Conservation (phyloP, 2,329 filamentous ascomycete species). For the Aureobasidium zeae region DNA sequence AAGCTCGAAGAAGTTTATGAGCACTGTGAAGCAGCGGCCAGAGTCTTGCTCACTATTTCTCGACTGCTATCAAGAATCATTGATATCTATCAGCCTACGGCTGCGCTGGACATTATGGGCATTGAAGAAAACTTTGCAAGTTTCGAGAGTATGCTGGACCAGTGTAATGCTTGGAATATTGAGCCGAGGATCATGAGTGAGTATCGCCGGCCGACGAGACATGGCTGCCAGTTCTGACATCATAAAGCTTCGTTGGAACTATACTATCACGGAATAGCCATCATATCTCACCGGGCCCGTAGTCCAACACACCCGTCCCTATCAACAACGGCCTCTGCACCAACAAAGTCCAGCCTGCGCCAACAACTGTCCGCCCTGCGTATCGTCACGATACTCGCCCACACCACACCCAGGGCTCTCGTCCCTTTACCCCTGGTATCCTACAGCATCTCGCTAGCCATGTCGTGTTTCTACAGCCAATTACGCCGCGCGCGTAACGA, state of each 20-base stretch:
- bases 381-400: constrained; percentile 41
- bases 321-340: constrained; percentile 38
- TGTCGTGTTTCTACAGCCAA: constrained; percentile 49
- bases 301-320: constrained; percentile 31
- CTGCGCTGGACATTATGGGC: constrained; percentile 34
- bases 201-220: neutral
- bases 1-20: constrained; percentile 11
- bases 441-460: constrained; percentile 46
- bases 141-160: constrained; percentile 37
- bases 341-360: constrained; percentile 40
- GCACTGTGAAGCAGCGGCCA: constrained; percentile 34
- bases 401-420: constrained; percentile 37
- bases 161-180: constrained; percentile 30
- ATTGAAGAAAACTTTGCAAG: constrained; percentile 41
- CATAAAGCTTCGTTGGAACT: constrained; percentile 41
- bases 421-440: constrained; percentile 47
- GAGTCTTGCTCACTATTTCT: constrained; percentile 39
- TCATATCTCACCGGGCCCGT: constrained; percentile 46
- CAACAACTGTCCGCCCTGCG: constrained; percentile 48
- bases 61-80: constrained; percentile 40
- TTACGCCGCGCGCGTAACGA: constrained; percentile 32
- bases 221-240: constrained; percentile 6
- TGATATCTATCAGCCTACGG: constrained; percentile 37
- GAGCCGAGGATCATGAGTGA: constrained; percentile 31
- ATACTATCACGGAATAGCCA: constrained; percentile 49